Evolutionary conservation across 768 basidiomycete species (phyloP), one percentile per base, ranked within the genome.

Genomic region (Boletus rex-veris): DNA sequence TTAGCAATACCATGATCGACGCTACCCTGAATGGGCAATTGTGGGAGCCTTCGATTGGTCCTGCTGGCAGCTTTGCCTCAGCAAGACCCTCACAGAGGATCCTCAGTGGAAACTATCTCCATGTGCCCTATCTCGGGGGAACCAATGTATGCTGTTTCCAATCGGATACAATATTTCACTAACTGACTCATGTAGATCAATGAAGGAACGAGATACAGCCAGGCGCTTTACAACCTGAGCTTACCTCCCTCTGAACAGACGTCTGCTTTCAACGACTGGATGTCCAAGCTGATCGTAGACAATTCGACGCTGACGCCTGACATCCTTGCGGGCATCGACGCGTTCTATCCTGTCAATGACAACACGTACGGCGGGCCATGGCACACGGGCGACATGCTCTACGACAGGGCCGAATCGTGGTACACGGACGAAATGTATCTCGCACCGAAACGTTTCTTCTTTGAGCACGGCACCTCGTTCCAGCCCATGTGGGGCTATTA

Each of bases 361-460:
- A 69, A 75, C 3, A 61, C 72, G 3, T 63, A 75, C 4, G 81
- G 82, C 4, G 77, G 76, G 1, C 74, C 77, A 0, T 84, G 82
- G 70, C 77, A 79, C 52, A 85, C 81, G 0, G 82, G 83, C 0
- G 81, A 85, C 61, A 78, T 77, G 9, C 69, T 85, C 7, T 85
- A 80, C 50, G 83, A 85, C 58, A 66, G 83, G 42, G 78, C 74
- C 0, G 77, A 67, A 42, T 72, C 82, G 0, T 85, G 80, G 78
- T 85, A 84, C 57, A 80, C 79, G 1, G 81, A 80, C 55, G 69
- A 74, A 48, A 83, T 83, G 79, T 85, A 74, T 63, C 68, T 84
- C 31, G 72, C 77, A 0, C 74, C 80, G 0, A 62, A 82, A 30
- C 69, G 82, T 37, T 68, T 78, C 41, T 79, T 83, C 49, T 78